Percentiles rank a stretch among this genome's conserved stretches.
Evolutionary conservation across 1,284 basidiomycete species (phyloP).

Genomic region (Agaricales sp.): DNA sequence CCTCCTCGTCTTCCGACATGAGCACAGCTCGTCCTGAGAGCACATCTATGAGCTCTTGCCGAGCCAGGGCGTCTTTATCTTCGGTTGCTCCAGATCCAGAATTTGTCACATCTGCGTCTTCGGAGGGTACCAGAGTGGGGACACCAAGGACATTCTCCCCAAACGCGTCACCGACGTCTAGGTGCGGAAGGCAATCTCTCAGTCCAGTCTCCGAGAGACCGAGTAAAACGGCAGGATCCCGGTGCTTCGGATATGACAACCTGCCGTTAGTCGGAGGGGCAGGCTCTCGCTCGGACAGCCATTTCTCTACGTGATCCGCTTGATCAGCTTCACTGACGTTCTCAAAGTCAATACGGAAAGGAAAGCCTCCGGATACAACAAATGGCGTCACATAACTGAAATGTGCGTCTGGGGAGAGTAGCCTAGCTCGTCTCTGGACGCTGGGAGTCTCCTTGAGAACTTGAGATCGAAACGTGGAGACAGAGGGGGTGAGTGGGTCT

Average conservation of each 20-base stretch:
- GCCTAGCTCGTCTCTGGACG: constrained; percentile 62
- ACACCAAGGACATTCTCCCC: constrained; percentile 37
- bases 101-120: constrained; percentile 19
- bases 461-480: constrained; percentile 37
- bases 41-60: constrained; percentile 70
- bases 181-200: constrained; percentile 71
- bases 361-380: constrained; percentile 64
- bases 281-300: constrained; percentile 53
- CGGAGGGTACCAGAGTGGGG: constrained; percentile 33
- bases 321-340: constrained; percentile 41
- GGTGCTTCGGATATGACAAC: constrained; percentile 39
- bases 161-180: constrained; percentile 82
- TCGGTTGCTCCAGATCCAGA: constrained; percentile 20
- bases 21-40: constrained; percentile 73
- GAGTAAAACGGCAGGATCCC: constrained; percentile 61
- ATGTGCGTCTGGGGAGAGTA: constrained; percentile 50
- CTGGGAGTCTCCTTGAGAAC: constrained; percentile 48
- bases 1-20: constrained; percentile 29
- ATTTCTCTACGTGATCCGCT: constrained; percentile 57
- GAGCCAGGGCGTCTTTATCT: constrained; percentile 29
- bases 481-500: constrained; percentile 47
- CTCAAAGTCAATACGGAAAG: constrained; percentile 64
- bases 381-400: constrained; percentile 82
- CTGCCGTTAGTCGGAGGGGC: constrained; percentile 14
- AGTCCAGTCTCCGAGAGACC: constrained; percentile 58